phyloP scores from a whole-genome alignment of 208 protist genomes.

The Trypanosoma rangeli region DNA sequence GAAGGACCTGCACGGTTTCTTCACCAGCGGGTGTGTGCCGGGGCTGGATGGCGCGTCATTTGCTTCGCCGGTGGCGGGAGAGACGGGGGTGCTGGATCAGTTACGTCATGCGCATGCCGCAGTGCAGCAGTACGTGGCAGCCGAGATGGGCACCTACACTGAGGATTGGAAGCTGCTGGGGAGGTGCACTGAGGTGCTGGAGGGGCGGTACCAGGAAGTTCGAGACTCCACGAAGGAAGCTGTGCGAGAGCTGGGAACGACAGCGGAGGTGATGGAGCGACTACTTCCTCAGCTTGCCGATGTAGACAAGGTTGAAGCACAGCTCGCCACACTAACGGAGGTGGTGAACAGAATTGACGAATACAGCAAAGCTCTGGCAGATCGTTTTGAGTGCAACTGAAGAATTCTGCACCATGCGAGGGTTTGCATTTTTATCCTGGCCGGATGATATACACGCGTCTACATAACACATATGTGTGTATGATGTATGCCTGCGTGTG shows the following conservation, averaged over 20 bases:
- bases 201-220: constrained; percentile 5
- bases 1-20: background rate
- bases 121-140: constrained; percentile 7
- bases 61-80: background rate
- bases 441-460: background rate
- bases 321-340: constrained; percentile 1
- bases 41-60: constrained; percentile 8
- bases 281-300: background rate
- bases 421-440: background rate
- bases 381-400: constrained; percentile 6
- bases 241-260: constrained; percentile 5
- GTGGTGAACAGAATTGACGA: constrained; percentile 14
- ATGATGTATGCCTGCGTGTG: too few species aligned
- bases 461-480: too few species aligned
- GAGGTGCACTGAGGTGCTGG: constrained; percentile 1
- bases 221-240: background rate
- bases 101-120: constrained; percentile 2
- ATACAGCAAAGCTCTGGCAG: constrained; percentile 18
- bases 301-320: constrained; percentile 13
- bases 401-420: background rate
- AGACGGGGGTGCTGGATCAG: constrained; percentile 5
- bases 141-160: background rate
- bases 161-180: constrained; percentile 17
- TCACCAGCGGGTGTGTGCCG: background rate
- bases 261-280: constrained; percentile 9